Evolutionary conservation across 192 early-diverging fungal species (phyloP), one percentile per base, ranked within the genome.

Genomic region (Rhizophagus clarus): DNA sequence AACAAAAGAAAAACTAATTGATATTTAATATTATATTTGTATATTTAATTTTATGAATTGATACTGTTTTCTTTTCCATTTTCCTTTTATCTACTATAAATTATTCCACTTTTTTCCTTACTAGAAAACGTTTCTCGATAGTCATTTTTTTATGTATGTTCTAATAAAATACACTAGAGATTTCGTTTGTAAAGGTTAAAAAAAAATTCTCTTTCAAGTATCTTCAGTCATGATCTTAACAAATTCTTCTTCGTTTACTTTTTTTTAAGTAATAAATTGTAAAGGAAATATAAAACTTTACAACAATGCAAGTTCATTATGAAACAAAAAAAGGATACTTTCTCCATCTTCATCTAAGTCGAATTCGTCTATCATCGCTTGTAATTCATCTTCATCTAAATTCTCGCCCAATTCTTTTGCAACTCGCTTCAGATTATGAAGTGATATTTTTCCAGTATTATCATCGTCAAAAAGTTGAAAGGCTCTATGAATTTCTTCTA

Each of bases 341-440:
- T 90, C 92, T 40, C 94, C 94, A 77, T 96, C 92, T 80, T 93
- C 90, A 84, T 93, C 91, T 84, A 94, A 76, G 81, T 96, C 94
- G 90, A 96, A 96, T 88, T 96, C 94, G 40, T 96, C 94, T 79
- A 96, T 93, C 94, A 96, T 96, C 6, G 93, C 92, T 80, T 94
- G 90, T 71, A 96, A 82, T 82, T 96, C 95, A 10, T 95, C 93
- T 37, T 96, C 94, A 47, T 91, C 89, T 74, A 95, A 83, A 73
- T 85, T 91, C 82, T 96, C 95, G 32, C 94, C 95, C 73, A 96
- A 88, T 80, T 96, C 95, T 68, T 92, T 91, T 0, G 94, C 94
- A 74, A 95, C 89, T 24, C 94, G 85, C 29, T 91, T 84, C 61
- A 96, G 79, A 81, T 92, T 93, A 14, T 85, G 40, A 37, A 91